Evolutionary conservation across 73 alveolate genomes (phyloP).

Genomic region (Paramecium pentaurelia): DNA sequence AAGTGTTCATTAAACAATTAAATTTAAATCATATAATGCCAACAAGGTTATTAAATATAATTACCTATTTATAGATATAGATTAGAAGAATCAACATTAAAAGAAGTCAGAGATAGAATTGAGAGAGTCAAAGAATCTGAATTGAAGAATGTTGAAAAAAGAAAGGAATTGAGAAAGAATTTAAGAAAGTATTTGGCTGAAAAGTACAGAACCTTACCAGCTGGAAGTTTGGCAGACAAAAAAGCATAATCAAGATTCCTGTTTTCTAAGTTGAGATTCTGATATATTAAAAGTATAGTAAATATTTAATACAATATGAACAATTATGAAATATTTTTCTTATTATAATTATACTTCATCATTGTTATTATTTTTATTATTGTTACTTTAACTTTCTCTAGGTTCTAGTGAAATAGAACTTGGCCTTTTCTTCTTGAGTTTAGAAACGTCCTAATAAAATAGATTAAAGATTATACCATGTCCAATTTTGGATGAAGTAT

Average conservation of each 20-base stretch:
- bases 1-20: constrained; percentile 81
- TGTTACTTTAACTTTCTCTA: background rate
- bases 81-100: constrained; percentile 32
- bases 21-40: constrained; percentile 88
- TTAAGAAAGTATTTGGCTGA: constrained; percentile 46
- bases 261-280: constrained; percentile 58
- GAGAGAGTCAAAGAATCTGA: constrained; percentile 45
- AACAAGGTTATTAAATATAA: constrained; percentile 66
- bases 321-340: background rate
- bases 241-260: constrained; percentile 56
- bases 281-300: constrained; percentile 4
- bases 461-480: constrained; percentile 81
- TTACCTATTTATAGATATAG: background rate
- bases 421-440: constrained; percentile 98
- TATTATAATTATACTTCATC: background rate
- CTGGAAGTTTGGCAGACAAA: constrained; percentile 39
- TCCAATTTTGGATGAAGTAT: constrained; percentile 99
- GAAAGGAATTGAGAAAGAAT: constrained; percentile 44
- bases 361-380: background rate
- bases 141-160: constrained; percentile 15
- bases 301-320: background rate
- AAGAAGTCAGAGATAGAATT: constrained; percentile 53
- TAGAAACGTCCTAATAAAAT: constrained; percentile 86
- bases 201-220: constrained; percentile 52
- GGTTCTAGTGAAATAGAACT: constrained; percentile 72